phyloP scores from a whole-genome alignment of 768 basidiomycete genomes.

The Cantharellus cinnabarinus region DNA sequence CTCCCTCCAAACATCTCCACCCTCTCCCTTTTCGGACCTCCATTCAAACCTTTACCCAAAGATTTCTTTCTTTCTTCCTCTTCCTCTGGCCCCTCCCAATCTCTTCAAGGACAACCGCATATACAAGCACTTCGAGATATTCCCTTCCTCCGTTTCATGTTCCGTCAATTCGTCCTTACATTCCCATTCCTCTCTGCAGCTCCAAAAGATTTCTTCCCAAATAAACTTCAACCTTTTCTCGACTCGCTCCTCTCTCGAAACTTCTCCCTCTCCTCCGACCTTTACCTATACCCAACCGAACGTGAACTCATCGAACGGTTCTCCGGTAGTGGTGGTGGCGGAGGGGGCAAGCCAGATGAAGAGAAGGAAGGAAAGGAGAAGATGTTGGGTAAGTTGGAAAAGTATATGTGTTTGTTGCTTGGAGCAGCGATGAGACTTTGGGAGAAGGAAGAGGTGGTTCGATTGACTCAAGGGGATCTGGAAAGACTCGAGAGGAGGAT shows the following conservation, averaged over 20 bases:
- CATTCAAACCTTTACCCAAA: conserved; percentile 56
- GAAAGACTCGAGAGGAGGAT: conserved; percentile 56
- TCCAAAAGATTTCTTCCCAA: conserved; percentile 78
- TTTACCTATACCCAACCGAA: conserved; percentile 27
- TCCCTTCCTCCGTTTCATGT: conserved; percentile 75
- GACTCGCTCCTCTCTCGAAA: conserved; percentile 65
- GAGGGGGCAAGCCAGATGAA: conserved; percentile 19
- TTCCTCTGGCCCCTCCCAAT: too few relatives aligned
- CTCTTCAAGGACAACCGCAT: too few relatives aligned
- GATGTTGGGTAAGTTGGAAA: conserved; percentile 58
- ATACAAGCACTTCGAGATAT: conserved; percentile 32
- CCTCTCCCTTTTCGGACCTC: conserved; percentile 72
- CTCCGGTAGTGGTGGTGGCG: too few relatives aligned
- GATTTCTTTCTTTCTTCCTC: conserved; percentile 20
- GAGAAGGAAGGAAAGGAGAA: conserved; percentile 44
- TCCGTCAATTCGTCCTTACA: conserved; percentile 79
- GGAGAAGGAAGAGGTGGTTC: conserved; percentile 76
- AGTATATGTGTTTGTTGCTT: conserved; percentile 66
- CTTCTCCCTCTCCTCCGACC: conserved; percentile 40
- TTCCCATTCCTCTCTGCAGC: conserved; percentile 89
- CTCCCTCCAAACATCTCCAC: conserved; percentile 33
- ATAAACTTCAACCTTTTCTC: conserved; percentile 89
- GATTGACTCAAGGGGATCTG: conserved; percentile 70
- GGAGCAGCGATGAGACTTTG: conserved; percentile 62
- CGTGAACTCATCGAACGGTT: conserved; percentile 4